Conservation (phyloP, 306 rosid species). For the Pterocarpus macrocarpus region DNA sequence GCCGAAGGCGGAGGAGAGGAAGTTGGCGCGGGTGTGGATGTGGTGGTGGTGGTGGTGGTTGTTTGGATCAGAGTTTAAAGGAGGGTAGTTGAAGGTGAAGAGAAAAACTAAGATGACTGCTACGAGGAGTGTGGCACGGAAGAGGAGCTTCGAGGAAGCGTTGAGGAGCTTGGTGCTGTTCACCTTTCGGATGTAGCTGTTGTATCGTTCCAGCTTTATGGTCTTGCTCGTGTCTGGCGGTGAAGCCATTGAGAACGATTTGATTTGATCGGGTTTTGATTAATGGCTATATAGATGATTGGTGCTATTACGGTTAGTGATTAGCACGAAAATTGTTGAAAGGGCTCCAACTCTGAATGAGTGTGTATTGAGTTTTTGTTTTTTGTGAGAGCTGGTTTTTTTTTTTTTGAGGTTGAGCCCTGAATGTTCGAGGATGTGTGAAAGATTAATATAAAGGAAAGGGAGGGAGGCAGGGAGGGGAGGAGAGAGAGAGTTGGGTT, state of each 20-base stretch:
- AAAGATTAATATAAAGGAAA: constrained; percentile 64
- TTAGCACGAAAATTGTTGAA: no score
- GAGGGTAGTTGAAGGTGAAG: constrained; percentile 86
- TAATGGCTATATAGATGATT: no score
- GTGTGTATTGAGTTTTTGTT: constrained; percentile 11
- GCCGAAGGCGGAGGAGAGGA: constrained; percentile 77
- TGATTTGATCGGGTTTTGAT: no score
- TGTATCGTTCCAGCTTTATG: constrained; percentile 83
- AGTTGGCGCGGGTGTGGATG: constrained; percentile 40
- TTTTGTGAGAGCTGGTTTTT: constrained; percentile 30
- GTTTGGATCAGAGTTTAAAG: constrained; percentile 40
- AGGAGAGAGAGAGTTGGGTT: constrained; percentile 30
- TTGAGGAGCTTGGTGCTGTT: constrained; percentile 86
- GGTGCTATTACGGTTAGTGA: no score
- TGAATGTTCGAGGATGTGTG: constrained; percentile 49
- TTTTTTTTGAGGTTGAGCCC: constrained; percentile 67
- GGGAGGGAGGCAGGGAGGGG: constrained; percentile 1
- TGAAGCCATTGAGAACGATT: constrained; percentile 62
- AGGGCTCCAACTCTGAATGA: neutral
- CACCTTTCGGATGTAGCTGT: constrained; percentile 81
- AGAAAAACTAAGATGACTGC: constrained; percentile 76
- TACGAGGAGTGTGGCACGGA: constrained; percentile 79
- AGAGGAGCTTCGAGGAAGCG: constrained; percentile 91
- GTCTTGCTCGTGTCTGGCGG: constrained; percentile 96
- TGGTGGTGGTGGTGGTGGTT: constrained; percentile 41